These are phyloP conservation scores for Phlebiopsis flavidoalba DNA, from an alignment of 768 basidiomycete genomes.

Conservation along the genomic window DNA sequence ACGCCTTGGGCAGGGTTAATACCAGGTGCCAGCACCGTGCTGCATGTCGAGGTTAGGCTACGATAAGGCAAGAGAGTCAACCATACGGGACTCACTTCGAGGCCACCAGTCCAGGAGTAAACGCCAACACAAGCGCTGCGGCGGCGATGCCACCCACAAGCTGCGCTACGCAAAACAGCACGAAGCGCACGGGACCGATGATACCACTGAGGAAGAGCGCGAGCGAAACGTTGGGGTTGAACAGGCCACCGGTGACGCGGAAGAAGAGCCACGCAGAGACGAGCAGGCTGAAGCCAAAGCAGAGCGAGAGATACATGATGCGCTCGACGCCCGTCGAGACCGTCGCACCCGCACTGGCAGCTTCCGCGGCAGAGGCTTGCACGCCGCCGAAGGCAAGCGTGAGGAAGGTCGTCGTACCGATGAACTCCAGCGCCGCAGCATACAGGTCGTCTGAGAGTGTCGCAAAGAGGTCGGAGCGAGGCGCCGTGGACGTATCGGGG, in stretches of 20 bases:
- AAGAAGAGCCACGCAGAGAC: slow-evolving; percentile 66
- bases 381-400: slow-evolving; percentile 62
- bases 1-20: slow-evolving; percentile 52
- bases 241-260: slow-evolving; percentile 56
- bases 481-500: not conserved
- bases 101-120: slow-evolving; percentile 49
- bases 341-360: slow-evolving; percentile 5
- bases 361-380: slow-evolving; percentile 46
- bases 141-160: slow-evolving; percentile 55
- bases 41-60: slow-evolving; percentile 19
- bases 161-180: slow-evolving; percentile 58
- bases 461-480: slow-evolving; percentile 17
- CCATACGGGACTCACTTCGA: slow-evolving; percentile 40
- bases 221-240: slow-evolving; percentile 59
- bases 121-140: slow-evolving; percentile 45
- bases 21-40: slow-evolving; percentile 41
- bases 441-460: slow-evolving; percentile 33
- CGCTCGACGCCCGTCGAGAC: slow-evolving; percentile 29
- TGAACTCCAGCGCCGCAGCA: slow-evolving; percentile 50
- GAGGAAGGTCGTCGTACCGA: slow-evolving; percentile 59
- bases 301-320: slow-evolving; percentile 50
- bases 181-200: slow-evolving; percentile 49
- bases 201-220: slow-evolving; percentile 54
- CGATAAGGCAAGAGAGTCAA: not conserved
- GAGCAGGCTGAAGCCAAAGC: slow-evolving; percentile 58